A percentile compares a stretch with the other conserved stretches of the same genome.
Evolutionary conservation across 768 basidiomycete species (phyloP).

Genomic region (Russula lepida): DNA sequence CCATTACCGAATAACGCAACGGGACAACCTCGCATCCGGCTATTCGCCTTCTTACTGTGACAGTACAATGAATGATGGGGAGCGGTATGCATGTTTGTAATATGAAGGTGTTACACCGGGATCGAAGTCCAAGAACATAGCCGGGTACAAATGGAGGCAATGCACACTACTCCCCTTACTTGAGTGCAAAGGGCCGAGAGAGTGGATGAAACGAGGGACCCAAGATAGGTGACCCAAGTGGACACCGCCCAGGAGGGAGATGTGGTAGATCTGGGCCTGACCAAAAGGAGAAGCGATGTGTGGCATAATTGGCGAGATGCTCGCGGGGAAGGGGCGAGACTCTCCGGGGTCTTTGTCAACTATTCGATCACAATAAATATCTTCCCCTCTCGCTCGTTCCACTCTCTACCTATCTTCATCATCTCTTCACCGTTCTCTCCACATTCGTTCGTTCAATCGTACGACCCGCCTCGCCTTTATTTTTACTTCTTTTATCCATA

Average conservation of each 20-base stretch:
- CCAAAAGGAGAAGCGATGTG: background rate
- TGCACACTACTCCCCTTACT: too few relatives aligned
- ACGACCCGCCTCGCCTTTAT: background rate
- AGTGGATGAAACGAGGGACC: too few relatives aligned
- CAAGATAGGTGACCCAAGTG: too few relatives aligned
- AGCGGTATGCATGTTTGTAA: background rate
- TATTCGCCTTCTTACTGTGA: background rate
- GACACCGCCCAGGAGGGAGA: too few relatives aligned
- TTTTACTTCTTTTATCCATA: conserved; percentile 1
- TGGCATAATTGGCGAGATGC: conserved; percentile 15
- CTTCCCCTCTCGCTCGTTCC: conserved; percentile 8
- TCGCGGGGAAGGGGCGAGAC: background rate
- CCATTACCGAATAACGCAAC: conserved; percentile 4
- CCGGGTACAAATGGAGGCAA: background rate
- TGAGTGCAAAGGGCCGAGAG: too few relatives aligned
- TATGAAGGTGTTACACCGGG: background rate
- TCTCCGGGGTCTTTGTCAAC: conserved; percentile 20
- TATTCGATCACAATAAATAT: conserved; percentile 14
- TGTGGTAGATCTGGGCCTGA: background rate
- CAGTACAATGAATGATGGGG: background rate
- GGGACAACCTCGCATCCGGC: conserved; percentile 10
- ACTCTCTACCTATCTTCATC: conserved; percentile 9
- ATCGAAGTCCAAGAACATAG: background rate
- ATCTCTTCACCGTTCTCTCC: background rate
- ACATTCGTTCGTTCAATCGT: conserved; percentile 9